Percentiles rank a stretch among this genome's conserved stretches.
Evolutionary conservation across 2,329 filamentous ascomycete species (phyloP).

Genomic region (Akanthomyces muscarius): DNA sequence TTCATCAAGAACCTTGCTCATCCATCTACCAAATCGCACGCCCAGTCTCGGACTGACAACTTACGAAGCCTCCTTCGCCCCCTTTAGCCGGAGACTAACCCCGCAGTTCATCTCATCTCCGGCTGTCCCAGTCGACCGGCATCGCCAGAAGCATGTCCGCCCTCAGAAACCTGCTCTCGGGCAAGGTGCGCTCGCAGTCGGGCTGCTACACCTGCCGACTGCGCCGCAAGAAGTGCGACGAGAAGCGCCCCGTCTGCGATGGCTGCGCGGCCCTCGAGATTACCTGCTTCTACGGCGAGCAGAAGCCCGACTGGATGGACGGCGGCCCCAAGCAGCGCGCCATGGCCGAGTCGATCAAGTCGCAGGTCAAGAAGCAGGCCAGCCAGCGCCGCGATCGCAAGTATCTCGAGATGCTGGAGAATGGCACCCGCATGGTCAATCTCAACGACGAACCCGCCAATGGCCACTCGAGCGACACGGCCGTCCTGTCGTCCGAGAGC

Average conservation of each 20-base stretch:
- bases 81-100: not conserved
- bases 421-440: conserved; percentile 25
- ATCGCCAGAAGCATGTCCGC: conserved; percentile 21
- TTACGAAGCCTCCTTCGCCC: not conserved
- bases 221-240: conserved; percentile 59
- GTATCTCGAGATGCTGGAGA: conserved; percentile 42
- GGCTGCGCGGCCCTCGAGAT: conserved; percentile 52
- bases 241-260: conserved; percentile 48
- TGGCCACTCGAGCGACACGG: conserved; percentile 15
- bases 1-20: not conserved
- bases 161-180: conserved; percentile 23
- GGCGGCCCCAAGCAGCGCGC: conserved; percentile 44
- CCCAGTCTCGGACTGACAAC: not conserved
- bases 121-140: not conserved
- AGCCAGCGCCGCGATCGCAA: conserved; percentile 47
- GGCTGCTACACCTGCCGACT: conserved; percentile 61
- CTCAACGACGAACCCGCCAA: conserved; percentile 19
- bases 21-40: not conserved
- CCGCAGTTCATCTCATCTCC: not conserved
- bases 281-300: conserved; percentile 48
- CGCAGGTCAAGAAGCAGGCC: conserved; percentile 53
- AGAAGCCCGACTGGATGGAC: conserved; percentile 58
- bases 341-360: conserved; percentile 51
- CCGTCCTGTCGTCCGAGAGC: conserved; percentile 2
- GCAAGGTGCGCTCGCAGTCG: conserved; percentile 38